phyloP scores from a whole-genome alignment of 495 filamentous ascomycete species.

The Amphirosellinia nigrospora region DNA sequence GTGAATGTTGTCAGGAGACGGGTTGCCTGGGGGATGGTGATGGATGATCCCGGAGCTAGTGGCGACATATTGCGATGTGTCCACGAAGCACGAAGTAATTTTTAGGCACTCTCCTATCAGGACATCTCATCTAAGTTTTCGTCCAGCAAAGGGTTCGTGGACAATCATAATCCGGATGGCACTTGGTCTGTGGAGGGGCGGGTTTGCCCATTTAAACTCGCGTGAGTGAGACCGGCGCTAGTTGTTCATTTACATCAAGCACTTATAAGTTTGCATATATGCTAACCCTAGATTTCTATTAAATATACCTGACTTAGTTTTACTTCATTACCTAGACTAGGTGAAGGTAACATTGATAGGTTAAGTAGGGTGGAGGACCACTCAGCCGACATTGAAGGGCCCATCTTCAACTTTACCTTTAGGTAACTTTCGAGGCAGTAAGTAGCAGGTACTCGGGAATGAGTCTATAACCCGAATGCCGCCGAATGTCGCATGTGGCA shows the following conservation, averaged over 20 bases:
- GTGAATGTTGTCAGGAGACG: slow-evolving; percentile 65
- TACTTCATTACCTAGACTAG: neutral
- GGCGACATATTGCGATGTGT: slow-evolving; percentile 11
- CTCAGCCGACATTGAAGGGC: neutral
- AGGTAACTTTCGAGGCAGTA: neutral
- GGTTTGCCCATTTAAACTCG: neutral
- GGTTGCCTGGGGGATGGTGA: slow-evolving; percentile 43
- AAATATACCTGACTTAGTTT: neutral
- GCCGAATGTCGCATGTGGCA: neutral
- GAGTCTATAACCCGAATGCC: neutral
- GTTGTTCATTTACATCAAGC: neutral
- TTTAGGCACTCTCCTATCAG: neutral
- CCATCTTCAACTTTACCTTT: neutral
- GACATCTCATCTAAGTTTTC: neutral
- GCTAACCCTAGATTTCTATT: neutral
- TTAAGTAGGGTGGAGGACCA: slow-evolving; percentile 6
- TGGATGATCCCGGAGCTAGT: slow-evolving; percentile 20
- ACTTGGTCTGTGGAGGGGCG: neutral
- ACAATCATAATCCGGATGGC: neutral
- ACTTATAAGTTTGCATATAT: neutral
- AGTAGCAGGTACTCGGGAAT: neutral
- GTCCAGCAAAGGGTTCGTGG: neutral
- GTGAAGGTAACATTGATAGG: slow-evolving; percentile 10
- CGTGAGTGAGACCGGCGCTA: slow-evolving; percentile 3
- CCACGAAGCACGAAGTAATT: slow-evolving; percentile 12